These are phyloP conservation scores for Eimeria falciformis DNA, from an alignment of 169 alveolate genomes.

Conservation along the genomic window DNA sequence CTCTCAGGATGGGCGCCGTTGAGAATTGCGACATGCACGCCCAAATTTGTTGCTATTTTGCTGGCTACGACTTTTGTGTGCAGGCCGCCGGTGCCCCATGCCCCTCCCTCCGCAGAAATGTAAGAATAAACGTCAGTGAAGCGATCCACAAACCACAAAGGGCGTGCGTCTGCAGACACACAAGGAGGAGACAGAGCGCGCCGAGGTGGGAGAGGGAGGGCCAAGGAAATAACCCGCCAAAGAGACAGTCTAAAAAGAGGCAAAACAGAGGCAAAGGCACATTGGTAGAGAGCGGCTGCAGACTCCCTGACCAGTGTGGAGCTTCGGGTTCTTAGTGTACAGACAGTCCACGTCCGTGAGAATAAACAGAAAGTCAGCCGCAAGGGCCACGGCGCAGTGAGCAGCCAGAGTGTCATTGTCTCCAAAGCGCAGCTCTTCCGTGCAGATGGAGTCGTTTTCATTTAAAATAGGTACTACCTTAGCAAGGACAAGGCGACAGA, in stretches of 20 bases:
- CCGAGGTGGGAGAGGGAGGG: no score
- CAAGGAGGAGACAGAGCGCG: no score
- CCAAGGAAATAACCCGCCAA: background rate
- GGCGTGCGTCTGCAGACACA: conserved; percentile 75
- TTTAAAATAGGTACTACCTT: conserved; percentile 83
- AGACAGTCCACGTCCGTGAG: conserved; percentile 84
- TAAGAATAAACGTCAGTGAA: conserved; percentile 72
- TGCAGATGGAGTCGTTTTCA: conserved; percentile 81
- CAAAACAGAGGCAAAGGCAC: background rate
- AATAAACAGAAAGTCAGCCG: conserved; percentile 76
- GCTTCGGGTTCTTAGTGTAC: conserved; percentile 79
- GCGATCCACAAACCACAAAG: conserved; percentile 78
- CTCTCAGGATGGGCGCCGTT: conserved; percentile 46
- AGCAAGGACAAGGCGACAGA: background rate
- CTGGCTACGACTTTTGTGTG: conserved; percentile 82
- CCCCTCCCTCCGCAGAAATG: conserved; percentile 75
- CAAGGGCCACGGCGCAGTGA: conserved; percentile 79
- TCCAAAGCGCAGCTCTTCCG: conserved; percentile 81
- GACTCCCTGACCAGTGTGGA: background rate
- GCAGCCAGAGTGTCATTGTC: conserved; percentile 84
- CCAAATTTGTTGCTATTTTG: conserved; percentile 81
- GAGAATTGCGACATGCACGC: conserved; percentile 67
- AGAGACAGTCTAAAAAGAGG: background rate
- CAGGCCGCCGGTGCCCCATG: conserved; percentile 84
- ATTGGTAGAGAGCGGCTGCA: background rate